Percentiles rank a stretch among this genome's conserved stretches.
Conservation (phyloP, 352 stramenopile species). For the Phytopythium kandeliae region DNA sequence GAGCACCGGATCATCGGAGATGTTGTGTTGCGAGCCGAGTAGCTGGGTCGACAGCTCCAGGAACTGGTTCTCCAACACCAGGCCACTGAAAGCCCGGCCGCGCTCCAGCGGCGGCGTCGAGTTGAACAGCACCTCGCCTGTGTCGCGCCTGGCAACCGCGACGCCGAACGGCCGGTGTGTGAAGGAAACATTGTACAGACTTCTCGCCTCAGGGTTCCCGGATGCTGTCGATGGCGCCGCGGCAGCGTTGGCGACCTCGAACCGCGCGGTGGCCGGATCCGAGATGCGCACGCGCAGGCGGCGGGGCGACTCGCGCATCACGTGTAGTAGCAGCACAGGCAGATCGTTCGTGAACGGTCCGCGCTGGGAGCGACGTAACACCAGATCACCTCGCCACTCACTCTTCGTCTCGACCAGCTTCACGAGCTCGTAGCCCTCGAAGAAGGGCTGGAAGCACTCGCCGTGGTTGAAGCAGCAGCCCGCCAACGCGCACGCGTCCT, state of each 20-base stretch:
- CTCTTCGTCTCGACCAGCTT: conserved; percentile 40
- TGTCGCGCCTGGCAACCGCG: conserved; percentile 45
- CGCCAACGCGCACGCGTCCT: conserved; percentile 28
- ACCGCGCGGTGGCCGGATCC: conserved; percentile 63
- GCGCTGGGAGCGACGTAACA: conserved; percentile 28
- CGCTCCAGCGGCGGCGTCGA: conserved; percentile 56
- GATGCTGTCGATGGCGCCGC: not conserved
- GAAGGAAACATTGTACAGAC: conserved; percentile 50
- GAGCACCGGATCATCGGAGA: conserved; percentile 26
- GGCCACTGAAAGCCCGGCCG: conserved; percentile 38
- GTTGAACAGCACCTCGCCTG: conserved; percentile 77
- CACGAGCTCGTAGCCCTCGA: conserved; percentile 64
- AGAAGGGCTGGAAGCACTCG: conserved; percentile 66
- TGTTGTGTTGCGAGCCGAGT: not conserved
- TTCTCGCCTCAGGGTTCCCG: conserved; percentile 1
- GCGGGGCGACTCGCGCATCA: conserved; percentile 41
- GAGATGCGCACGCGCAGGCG: conserved; percentile 76
- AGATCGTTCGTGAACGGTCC: conserved; percentile 82
- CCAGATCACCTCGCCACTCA: conserved; percentile 55
- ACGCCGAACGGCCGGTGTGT: conserved; percentile 68
- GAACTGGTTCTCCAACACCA: conserved; percentile 86
- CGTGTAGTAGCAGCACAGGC: conserved; percentile 47
- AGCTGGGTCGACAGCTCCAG: conserved; percentile 80
- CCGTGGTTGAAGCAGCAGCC: conserved; percentile 73
- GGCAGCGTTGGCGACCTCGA: conserved; percentile 53